Evolutionary conservation across 2,329 filamentous ascomycete genomes (phyloP).

Genomic region (Xylariomycetidae sp.): DNA sequence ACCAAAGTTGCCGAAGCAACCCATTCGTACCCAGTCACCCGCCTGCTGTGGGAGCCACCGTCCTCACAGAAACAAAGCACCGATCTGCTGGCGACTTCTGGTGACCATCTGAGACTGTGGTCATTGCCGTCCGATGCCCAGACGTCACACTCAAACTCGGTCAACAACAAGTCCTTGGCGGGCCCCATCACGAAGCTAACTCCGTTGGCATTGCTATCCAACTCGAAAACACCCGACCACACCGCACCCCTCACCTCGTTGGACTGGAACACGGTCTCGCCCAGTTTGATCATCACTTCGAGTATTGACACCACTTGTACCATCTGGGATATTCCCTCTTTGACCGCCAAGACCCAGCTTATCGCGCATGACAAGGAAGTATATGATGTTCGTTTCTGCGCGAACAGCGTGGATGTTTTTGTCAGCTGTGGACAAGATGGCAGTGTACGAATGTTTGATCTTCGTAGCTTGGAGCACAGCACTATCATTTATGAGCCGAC

Average conservation of each 20-base stretch:
- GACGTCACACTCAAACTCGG: conserved; percentile 57
- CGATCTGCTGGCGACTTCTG: conserved; percentile 88
- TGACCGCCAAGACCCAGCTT: conserved; percentile 95
- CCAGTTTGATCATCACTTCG: conserved; percentile 95
- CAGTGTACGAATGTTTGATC: conserved; percentile 97
- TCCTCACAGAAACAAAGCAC: conserved; percentile 93
- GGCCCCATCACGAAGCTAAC: conserved; percentile 72
- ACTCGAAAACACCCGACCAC: conserved; percentile 97
- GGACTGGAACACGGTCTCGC: conserved; percentile 97
- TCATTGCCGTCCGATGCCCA: conserved; percentile 70
- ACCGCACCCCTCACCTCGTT: conserved; percentile 93
- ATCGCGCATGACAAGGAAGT: conserved; percentile 99
- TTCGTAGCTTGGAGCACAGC: conserved; percentile 92
- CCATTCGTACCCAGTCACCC: conserved; percentile 94
- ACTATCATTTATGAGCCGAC: conserved; percentile 99
- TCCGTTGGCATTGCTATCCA: conserved; percentile 85
- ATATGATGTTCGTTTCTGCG: conserved; percentile 96
- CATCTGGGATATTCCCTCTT: conserved; percentile 97
- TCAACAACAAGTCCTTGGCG: conserved; percentile 55
- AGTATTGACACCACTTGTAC: conserved; percentile 99
- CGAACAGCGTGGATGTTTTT: conserved; percentile 97
- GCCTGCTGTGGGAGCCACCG: conserved; percentile 91
- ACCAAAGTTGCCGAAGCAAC: conserved; percentile 92
- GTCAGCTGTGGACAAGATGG: conserved; percentile 97
- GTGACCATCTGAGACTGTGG: conserved; percentile 90